phyloP scores from a whole-genome alignment of 495 filamentous ascomycete genomes.

The Pyrenula aspistea region DNA sequence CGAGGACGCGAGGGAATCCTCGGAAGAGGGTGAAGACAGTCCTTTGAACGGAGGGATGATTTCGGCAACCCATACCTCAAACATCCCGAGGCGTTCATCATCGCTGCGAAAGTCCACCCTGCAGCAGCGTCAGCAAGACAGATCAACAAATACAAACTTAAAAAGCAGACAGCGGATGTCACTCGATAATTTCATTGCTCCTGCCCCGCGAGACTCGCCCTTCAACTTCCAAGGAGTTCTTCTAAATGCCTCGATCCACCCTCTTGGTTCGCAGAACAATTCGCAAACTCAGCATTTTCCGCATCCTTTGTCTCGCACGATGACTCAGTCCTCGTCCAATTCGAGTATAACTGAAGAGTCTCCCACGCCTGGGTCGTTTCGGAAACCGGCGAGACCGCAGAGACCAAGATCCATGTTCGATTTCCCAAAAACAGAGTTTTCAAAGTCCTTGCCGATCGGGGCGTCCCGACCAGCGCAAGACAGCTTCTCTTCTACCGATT shows the following conservation, averaged over 20 bases:
- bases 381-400: slow-evolving; percentile 42
- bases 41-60: background rate
- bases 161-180: slow-evolving; percentile 57
- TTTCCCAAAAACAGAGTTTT: slow-evolving; percentile 32
- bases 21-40: background rate
- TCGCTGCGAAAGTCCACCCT: slow-evolving; percentile 77
- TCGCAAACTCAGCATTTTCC: slow-evolving; percentile 34
- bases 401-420: slow-evolving; percentile 41
- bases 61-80: slow-evolving; percentile 6
- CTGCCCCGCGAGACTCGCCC: slow-evolving; percentile 47
- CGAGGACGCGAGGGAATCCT: background rate
- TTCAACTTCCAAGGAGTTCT: slow-evolving; percentile 40
- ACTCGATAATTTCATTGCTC: slow-evolving; percentile 56
- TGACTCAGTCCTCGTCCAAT: slow-evolving; percentile 72
- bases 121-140: slow-evolving; percentile 62
- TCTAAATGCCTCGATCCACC: slow-evolving; percentile 43
- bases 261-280: slow-evolving; percentile 16
- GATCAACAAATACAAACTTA: slow-evolving; percentile 28
- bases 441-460: slow-evolving; percentile 68
- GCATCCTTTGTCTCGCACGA: slow-evolving; percentile 74
- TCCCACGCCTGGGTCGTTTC: slow-evolving; percentile 32
- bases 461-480: slow-evolving; percentile 35
- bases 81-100: slow-evolving; percentile 42
- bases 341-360: slow-evolving; percentile 69
- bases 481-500: background rate